Percentiles rank a stretch among this genome's conserved stretches.
Evolutionary conservation across 1,139 yeast species (phyloP).

Genomic region (Scheffersomyces insectosa): DNA sequence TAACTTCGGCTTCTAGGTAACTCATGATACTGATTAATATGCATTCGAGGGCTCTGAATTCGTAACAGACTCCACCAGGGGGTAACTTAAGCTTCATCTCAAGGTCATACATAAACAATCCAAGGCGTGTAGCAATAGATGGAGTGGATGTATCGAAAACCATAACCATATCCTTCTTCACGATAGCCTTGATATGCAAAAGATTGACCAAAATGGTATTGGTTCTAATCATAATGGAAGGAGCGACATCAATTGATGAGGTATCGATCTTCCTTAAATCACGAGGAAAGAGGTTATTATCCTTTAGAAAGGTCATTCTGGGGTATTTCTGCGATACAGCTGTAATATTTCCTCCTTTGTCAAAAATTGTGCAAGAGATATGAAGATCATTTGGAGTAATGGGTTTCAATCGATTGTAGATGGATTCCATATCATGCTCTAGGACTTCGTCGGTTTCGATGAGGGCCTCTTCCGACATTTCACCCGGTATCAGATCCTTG

Average conservation of each 20-base stretch:
- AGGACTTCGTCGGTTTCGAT: not conserved
- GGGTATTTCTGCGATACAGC: conserved; percentile 79
- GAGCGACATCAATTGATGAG: conserved; percentile 84
- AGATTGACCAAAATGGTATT: conserved; percentile 78
- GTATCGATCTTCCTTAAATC: conserved; percentile 88
- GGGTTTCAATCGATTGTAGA: conserved; percentile 46
- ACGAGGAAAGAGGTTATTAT: conserved; percentile 77
- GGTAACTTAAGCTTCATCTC: conserved; percentile 69
- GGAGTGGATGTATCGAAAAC: conserved; percentile 74
- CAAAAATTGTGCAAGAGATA: conserved; percentile 74
- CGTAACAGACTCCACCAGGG: conserved; percentile 53
- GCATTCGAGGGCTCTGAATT: conserved; percentile 86
- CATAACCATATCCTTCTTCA: conserved; percentile 77
- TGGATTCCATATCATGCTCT: conserved; percentile 2
- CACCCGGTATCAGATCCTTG: too few relatives aligned
- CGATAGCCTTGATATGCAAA: conserved; percentile 82
- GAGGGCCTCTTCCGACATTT: too few relatives aligned
- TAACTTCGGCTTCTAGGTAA: conserved; percentile 82
- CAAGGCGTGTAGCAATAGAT: conserved; percentile 58
- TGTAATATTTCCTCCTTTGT: conserved; percentile 66
- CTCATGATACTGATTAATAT: conserved; percentile 83
- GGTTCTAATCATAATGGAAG: conserved; percentile 78
- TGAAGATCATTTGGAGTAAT: conserved; percentile 57
- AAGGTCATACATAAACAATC: conserved; percentile 82
- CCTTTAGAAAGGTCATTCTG: conserved; percentile 70